These are phyloP conservation scores for Cronartium quercuum DNA, from an alignment of 1,284 basidiomycete genomes.

Conservation along the genomic window DNA sequence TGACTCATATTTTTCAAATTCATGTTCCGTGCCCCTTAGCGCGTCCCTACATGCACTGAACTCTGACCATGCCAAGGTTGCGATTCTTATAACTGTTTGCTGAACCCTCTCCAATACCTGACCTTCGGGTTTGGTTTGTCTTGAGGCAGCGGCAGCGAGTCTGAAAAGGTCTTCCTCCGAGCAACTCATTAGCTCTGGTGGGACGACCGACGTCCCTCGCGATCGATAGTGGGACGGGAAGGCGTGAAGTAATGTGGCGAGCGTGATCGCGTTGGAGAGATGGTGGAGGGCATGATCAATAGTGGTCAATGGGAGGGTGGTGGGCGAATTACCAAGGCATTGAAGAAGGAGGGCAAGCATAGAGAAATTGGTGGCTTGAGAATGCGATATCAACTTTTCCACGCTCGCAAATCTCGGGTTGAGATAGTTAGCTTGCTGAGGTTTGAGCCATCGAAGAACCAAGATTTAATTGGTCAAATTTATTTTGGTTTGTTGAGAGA, in stretches of 20 bases:
- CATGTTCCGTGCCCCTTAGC: not conserved
- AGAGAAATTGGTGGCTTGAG: constrained; percentile 4
- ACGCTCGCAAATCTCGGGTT: not conserved
- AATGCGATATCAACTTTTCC: not conserved
- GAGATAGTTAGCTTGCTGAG: constrained; percentile 2
- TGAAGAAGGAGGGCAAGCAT: constrained; percentile 6
- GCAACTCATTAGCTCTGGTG: constrained; percentile 1
- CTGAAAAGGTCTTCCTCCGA: constrained; percentile 3
- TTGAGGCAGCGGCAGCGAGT: not conserved
- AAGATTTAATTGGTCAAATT: not conserved
- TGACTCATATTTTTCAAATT: not conserved
- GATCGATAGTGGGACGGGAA: constrained; percentile 4
- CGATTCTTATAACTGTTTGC: not conserved
- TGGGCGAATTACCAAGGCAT: not conserved
- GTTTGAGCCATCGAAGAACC: too few relatives aligned
- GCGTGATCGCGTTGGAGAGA: not conserved
- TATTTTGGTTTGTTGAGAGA: not conserved
- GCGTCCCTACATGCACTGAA: constrained; percentile 15
- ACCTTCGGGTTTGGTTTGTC: not conserved
- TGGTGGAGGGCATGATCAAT: constrained; percentile 11
- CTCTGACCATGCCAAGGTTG: constrained; percentile 8
- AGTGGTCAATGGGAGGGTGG: not conserved
- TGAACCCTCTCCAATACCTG: not conserved
- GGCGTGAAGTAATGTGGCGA: not conserved
- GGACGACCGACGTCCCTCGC: not conserved